Evolutionary conservation across 2,329 filamentous ascomycete genomes (phyloP).

Genomic region (Colletotrichum plurivorum): DNA sequence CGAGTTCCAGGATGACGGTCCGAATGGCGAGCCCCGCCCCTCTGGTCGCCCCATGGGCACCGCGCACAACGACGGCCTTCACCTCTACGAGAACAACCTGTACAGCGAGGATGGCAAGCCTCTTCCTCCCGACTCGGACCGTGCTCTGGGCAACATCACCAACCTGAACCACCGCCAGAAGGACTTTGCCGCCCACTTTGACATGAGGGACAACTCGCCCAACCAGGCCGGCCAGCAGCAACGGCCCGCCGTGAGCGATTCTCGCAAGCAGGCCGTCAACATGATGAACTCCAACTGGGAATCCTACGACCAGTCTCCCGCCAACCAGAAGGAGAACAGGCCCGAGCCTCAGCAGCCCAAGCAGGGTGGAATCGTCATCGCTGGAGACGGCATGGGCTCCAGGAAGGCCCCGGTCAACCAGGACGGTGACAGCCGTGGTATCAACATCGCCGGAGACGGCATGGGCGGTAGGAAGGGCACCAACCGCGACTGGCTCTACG

Average conservation of each 20-base stretch:
- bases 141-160: slow-evolving; percentile 75
- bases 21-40: slow-evolving; percentile 63
- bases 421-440: slow-evolving; percentile 50
- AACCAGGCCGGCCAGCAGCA: slow-evolving; percentile 57
- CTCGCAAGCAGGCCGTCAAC: slow-evolving; percentile 78
- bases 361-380: slow-evolving; percentile 57
- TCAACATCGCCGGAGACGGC: slow-evolving; percentile 71
- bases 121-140: slow-evolving; percentile 51
- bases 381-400: slow-evolving; percentile 77
- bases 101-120: slow-evolving; percentile 70
- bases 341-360: slow-evolving; percentile 41
- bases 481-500: slow-evolving; percentile 71
- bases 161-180: slow-evolving; percentile 82
- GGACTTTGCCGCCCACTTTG: slow-evolving; percentile 84
- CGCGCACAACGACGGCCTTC: slow-evolving; percentile 76
- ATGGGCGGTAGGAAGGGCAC: slow-evolving; percentile 74
- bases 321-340: slow-evolving; percentile 66
- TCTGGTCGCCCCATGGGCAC: slow-evolving; percentile 65
- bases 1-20: slow-evolving; percentile 83
- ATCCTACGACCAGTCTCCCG: slow-evolving; percentile 68
- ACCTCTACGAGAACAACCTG: slow-evolving; percentile 84
- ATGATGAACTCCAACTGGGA: slow-evolving; percentile 79
- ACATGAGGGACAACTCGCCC: slow-evolving; percentile 78
- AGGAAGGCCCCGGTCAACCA: slow-evolving; percentile 57
- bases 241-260: slow-evolving; percentile 64